phyloP scores from a whole-genome alignment of 257 asterid genomes.

The Solanum virginianum region DNA sequence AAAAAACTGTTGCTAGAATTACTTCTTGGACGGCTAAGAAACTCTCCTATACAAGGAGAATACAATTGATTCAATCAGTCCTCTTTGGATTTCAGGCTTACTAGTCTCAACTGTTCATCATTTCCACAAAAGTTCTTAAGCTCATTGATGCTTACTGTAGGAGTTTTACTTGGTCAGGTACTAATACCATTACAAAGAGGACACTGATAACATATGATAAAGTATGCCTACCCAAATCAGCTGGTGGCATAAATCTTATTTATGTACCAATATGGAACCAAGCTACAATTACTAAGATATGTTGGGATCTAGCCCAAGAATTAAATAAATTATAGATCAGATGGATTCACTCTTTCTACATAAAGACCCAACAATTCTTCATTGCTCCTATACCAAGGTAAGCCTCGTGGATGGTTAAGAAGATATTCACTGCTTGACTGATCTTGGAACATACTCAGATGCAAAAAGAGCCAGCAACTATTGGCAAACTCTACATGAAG shows the following conservation, averaged over 20 bases:
- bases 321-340: too few relatives aligned
- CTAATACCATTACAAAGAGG: not conserved
- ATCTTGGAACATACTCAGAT: too few relatives aligned
- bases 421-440: too few relatives aligned
- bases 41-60: not conserved
- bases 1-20: not conserved
- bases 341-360: too few relatives aligned
- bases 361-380: not conserved
- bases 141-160: not conserved
- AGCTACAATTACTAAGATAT: too few relatives aligned
- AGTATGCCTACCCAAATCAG: too few relatives aligned
- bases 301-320: too few relatives aligned
- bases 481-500: not conserved
- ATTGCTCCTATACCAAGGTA: not conserved
- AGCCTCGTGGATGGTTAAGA: not conserved
- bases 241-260: too few relatives aligned
- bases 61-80: not conserved
- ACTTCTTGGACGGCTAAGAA: too few relatives aligned
- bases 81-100: not conserved
- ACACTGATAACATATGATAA: too few relatives aligned
- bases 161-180: not conserved
- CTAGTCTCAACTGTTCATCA: not conserved
- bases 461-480: not conserved
- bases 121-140: not conserved
- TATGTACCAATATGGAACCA: too few relatives aligned